phyloP scores from a whole-genome alignment of 2,329 filamentous ascomycete genomes.

The Diaporthe citriasiana region DNA sequence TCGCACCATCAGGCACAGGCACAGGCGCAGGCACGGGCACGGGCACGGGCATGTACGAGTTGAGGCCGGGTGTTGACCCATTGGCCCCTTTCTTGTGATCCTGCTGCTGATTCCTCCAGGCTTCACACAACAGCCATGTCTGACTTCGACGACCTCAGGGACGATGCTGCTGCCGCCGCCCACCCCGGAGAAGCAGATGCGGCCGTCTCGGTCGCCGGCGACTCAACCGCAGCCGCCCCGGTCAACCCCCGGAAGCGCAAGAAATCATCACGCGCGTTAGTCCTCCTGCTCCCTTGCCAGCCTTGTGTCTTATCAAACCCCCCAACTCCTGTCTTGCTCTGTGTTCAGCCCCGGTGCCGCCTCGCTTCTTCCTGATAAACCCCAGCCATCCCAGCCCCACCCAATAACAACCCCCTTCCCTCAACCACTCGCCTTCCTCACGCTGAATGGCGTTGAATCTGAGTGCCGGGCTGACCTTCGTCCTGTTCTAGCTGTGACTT shows the following conservation, averaged over 20 bases:
- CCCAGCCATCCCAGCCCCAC: not conserved
- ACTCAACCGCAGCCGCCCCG: constrained; percentile 38
- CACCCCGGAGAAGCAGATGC: constrained; percentile 29
- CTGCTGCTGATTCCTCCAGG: constrained; percentile 27
- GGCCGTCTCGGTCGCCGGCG: constrained; percentile 39
- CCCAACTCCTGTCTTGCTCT: constrained; percentile 5
- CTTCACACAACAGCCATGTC: constrained; percentile 34
- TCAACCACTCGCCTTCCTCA: not conserved
- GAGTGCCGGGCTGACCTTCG: constrained; percentile 42
- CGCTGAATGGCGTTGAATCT: not conserved
- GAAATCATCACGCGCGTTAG: constrained; percentile 44
- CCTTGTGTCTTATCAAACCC: not conserved
- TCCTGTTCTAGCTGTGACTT: constrained; percentile 58
- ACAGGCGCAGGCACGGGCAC: constrained; percentile 13
- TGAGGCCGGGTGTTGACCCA: not conserved
- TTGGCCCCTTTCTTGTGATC: constrained; percentile 3
- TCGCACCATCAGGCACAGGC: not conserved
- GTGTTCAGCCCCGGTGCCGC: not conserved
- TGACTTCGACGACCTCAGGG: constrained; percentile 35
- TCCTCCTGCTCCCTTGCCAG: constrained; percentile 14
- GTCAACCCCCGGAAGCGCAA: constrained; percentile 43
- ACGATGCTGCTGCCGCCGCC: constrained; percentile 17
- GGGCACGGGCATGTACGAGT: constrained; percentile 26
- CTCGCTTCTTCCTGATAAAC: not conserved
- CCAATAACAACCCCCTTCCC: not conserved